phyloP scores from a whole-genome alignment of 2,329 filamentous ascomycete species.

The Stagonosporopsis cucurbitacearum region DNA sequence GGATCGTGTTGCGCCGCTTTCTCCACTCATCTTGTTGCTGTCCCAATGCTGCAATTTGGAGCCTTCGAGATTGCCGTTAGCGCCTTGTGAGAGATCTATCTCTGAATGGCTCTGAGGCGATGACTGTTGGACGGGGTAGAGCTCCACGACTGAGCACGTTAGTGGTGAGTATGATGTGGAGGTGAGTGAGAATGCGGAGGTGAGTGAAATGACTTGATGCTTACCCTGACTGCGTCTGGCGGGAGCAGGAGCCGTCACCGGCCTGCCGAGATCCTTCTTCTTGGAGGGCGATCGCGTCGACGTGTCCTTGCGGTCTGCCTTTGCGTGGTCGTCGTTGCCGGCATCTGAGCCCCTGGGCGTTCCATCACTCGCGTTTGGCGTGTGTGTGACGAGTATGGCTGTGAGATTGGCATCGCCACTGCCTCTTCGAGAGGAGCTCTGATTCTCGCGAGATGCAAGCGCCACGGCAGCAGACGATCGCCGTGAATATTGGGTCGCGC shows the following conservation, averaged over 20 bases:
- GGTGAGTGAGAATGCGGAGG: conserved; percentile 4
- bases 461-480: conserved; percentile 41
- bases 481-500: conserved; percentile 30
- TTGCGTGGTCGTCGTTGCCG: conserved; percentile 24
- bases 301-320: conserved; percentile 40
- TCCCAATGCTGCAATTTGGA: conserved; percentile 44
- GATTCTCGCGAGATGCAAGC: conserved; percentile 39
- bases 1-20: conserved; percentile 38
- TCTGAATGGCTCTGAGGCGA: conserved; percentile 45
- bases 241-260: conserved; percentile 46
- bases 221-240: conserved; percentile 45
- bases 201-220: no score
- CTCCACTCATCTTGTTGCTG: conserved; percentile 39
- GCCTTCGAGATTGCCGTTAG: conserved; percentile 43
- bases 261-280: conserved; percentile 33
- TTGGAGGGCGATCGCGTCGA: conserved; percentile 34
- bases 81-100: conserved; percentile 39
- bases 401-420: conserved; percentile 50
- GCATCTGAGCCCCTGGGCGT: conserved; percentile 24
- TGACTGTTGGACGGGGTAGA: conserved; percentile 39
- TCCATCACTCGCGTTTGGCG: conserved; percentile 38
- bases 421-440: conserved; percentile 45
- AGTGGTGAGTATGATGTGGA: neutral
- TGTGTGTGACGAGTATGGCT: conserved; percentile 49
- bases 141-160: conserved; percentile 32